phyloP scores from a whole-genome alignment of 495 filamentous ascomycete genomes.

The Daldinia childiae region DNA sequence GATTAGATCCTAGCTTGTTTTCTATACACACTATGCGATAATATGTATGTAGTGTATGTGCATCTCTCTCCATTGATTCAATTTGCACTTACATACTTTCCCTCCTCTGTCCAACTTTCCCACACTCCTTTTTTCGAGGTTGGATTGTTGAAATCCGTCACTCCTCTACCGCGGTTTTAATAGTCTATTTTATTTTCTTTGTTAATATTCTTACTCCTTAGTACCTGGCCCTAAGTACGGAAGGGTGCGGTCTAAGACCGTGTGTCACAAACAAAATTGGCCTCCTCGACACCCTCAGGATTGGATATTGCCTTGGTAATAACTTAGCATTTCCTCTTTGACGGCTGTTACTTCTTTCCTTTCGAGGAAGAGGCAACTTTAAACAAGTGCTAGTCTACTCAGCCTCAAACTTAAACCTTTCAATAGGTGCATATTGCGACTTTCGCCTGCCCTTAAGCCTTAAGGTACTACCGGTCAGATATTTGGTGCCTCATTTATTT shows the following conservation, averaged over 20 bases:
- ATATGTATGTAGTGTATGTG: conserved; percentile 5
- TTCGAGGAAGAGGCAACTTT: conserved; percentile 17
- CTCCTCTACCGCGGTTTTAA: conserved; percentile 12
- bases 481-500: conserved; percentile 30
- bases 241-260: conserved; percentile 1
- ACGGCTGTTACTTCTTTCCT: conserved; percentile 16
- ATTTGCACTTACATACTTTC: neutral
- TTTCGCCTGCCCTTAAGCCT: conserved; percentile 4
- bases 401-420: conserved; percentile 15
- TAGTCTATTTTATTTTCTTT: conserved; percentile 17
- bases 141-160: conserved; percentile 21
- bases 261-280: conserved; percentile 21
- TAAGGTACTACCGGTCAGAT: conserved; percentile 5
- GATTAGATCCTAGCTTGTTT: conserved; percentile 1
- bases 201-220: conserved; percentile 5
- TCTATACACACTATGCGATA: conserved; percentile 9
- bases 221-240: neutral
- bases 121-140: conserved; percentile 33
- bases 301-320: conserved; percentile 5
- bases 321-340: conserved; percentile 9
- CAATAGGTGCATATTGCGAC: conserved; percentile 7
- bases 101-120: conserved; percentile 23
- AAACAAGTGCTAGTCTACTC: conserved; percentile 20
- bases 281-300: neutral
- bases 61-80: conserved; percentile 17